A percentile compares a stretch with the other conserved stretches of the same genome.
Conservation (phyloP, 129 eudicot species). For the Ambrosia trifida region DNA sequence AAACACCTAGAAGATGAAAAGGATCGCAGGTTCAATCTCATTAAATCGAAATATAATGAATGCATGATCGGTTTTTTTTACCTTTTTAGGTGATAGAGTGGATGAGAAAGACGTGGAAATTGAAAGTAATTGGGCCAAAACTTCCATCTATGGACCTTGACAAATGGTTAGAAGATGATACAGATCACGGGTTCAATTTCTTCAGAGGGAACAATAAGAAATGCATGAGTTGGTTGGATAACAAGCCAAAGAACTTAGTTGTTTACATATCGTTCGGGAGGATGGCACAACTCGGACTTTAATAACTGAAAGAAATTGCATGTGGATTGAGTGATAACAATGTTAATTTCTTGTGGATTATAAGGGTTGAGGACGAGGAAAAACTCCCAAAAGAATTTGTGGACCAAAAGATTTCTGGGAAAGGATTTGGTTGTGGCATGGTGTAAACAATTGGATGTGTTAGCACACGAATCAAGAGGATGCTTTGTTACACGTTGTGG, state of each 20-base stretch:
- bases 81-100: conserved; percentile 45
- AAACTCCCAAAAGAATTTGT: conserved; percentile 31
- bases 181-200: conserved; percentile 41
- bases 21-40: no score
- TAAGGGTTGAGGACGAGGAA: conserved; percentile 33
- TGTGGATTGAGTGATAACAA: conserved; percentile 35
- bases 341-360: conserved; percentile 50
- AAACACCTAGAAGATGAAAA: no score
- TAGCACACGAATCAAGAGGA: conserved; percentile 34
- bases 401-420: not conserved
- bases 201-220: conserved; percentile 28
- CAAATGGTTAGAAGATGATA: conserved; percentile 34
- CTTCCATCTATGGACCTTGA: conserved; percentile 50
- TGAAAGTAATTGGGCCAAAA: conserved; percentile 59
- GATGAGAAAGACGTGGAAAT: conserved; percentile 46
- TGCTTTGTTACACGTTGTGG: conserved; percentile 47
- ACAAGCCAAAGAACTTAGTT: conserved; percentile 38
- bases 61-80: not conserved
- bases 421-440: conserved; percentile 31
- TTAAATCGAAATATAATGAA: no score
- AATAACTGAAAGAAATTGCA: conserved; percentile 56
- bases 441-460: conserved; percentile 34
- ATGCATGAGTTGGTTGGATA: conserved; percentile 48
- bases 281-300: conserved; percentile 19
- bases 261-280: conserved; percentile 66